Evolutionary conservation across 495 filamentous ascomycete genomes (phyloP).

Genomic region (Hypoxylon crocopeplum): DNA sequence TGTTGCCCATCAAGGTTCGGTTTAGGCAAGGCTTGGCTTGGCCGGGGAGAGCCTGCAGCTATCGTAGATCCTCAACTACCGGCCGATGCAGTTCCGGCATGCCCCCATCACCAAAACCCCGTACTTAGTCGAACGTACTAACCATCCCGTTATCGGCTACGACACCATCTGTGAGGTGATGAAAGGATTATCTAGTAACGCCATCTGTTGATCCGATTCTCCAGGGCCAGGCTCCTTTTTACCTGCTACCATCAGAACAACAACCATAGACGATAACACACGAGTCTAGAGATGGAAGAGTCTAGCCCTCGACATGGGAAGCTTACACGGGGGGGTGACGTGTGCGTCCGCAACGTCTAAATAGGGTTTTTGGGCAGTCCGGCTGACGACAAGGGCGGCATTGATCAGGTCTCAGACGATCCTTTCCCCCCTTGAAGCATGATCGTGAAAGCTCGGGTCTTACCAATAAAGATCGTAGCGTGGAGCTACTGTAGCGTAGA

Average conservation of each 20-base stretch:
- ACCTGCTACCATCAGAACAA: too few species aligned
- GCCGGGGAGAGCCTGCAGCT: conserved; percentile 8
- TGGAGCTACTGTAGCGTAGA: too few species aligned
- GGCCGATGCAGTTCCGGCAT: conserved; percentile 33
- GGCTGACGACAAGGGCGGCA: conserved; percentile 2
- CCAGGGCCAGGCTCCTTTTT: too few species aligned
- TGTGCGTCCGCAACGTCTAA: conserved; percentile 17
- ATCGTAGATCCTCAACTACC: conserved; percentile 39
- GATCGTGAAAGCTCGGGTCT: too few species aligned
- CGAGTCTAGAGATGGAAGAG: too few species aligned
- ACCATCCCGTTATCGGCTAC: conserved; percentile 22
- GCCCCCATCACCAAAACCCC: conserved; percentile 14
- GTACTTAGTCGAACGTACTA: conserved; percentile 11
- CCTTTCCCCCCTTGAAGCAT: background rate
- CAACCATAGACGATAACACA: too few species aligned
- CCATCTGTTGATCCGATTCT: too few species aligned
- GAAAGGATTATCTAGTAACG: background rate
- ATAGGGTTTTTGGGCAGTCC: conserved; percentile 7
- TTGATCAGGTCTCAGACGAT: conserved; percentile 23
- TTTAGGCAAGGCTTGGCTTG: conserved; percentile 10
- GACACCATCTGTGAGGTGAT: too few species aligned
- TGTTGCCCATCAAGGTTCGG: conserved; percentile 10
- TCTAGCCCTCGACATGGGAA: background rate
- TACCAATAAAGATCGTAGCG: too few species aligned
- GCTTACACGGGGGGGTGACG: background rate